Evolutionary conservation across 2,329 filamentous ascomycete genomes (phyloP), one percentile per base, ranked within the genome.

Genomic region (Cadophora malorum): DNA sequence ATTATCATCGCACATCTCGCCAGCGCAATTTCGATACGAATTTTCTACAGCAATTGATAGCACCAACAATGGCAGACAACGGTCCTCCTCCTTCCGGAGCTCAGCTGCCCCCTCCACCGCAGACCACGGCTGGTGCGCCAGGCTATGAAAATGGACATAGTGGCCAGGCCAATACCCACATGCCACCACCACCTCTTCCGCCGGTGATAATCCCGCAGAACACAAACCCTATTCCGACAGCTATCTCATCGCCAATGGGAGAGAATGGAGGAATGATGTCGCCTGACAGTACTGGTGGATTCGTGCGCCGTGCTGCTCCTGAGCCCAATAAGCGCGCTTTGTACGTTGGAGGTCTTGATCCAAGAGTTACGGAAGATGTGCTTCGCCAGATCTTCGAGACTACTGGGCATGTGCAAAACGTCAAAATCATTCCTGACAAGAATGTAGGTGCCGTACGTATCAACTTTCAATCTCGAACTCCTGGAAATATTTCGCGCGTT

Each of bases 371-470:
- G 38, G 95, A 98, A 81, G 95, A 98, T 78, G 93, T 98, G 66
- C 82, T 98, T 80, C 93, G 94, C 78, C 95, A 98, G 81, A 98
- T 98, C 76, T 99, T 99, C 78, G 96, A 99, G 85, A 99, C 96
- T 7, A 97, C 94, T 68, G 96, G 96, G 67, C 96, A 99, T 82
- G 96, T 99, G 72, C 91, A 97, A 82, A 97, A 93, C 78, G 96
- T 99, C 79, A 99, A 99, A 86, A 97, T 99, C 78, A 99, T 99
- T 79, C 96, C 96, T 63, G 96, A 99, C 85, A 99, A 99, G 87
- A 99, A 97, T 82, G 94, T 97, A 83, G 87, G 93, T 89, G 77
- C 78, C 70, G 78, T 79, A 75, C 78, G 78, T 79, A 77, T 77
- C 71, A 76, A 73, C 73, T 73, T 77, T 67, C 69, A 19, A 71